Percentiles rank a stretch among this genome's conserved stretches.
Evolutionary conservation across 202 grass and related monocot genomes (phyloP).

Genomic region (Bolboschoenoplectus hybrid): DNA sequence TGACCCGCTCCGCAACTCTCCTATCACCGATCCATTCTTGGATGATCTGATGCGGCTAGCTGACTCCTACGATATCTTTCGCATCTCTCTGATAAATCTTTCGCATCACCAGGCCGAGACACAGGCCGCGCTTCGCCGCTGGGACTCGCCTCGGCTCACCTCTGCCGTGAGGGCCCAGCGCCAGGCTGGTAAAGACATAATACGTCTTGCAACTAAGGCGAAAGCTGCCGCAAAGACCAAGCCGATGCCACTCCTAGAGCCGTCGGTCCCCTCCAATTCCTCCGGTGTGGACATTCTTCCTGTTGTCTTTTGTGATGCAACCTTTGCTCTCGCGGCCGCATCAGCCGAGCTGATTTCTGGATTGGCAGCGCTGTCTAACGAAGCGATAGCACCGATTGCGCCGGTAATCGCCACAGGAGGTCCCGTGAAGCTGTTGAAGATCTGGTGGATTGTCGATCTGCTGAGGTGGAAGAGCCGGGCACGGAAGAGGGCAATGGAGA

Average conservation of each 20-base stretch:
- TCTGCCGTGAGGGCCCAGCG: constrained; percentile 49
- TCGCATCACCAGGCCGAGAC: constrained; percentile 52
- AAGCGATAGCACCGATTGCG: constrained; percentile 38
- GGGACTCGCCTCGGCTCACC: constrained; percentile 47
- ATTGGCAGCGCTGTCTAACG: constrained; percentile 45
- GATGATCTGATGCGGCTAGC: constrained; percentile 77
- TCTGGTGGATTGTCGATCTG: constrained; percentile 80
- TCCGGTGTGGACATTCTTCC: constrained; percentile 42
- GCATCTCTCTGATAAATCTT: constrained; percentile 44
- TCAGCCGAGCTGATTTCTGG: constrained; percentile 57
- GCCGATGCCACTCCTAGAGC: constrained; percentile 31
- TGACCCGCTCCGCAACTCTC: constrained; percentile 58
- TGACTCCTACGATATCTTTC: constrained; percentile 64
- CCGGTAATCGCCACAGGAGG: constrained; percentile 18
- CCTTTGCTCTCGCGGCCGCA: constrained; percentile 39
- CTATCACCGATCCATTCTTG: constrained; percentile 57
- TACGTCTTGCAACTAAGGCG: constrained; percentile 47
- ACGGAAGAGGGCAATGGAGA: constrained; percentile 54
- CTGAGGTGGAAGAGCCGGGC: constrained; percentile 70
- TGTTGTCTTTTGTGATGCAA: constrained; percentile 48
- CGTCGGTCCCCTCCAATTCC: not conserved
- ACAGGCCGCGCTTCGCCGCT: constrained; percentile 51
- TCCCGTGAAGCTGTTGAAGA: constrained; percentile 49
- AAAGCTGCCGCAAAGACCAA: constrained; percentile 44
- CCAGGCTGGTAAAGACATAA: constrained; percentile 47